Conservation (phyloP, 2,329 filamentous ascomycete species). For the Rhexocercosporidium sp. region DNA sequence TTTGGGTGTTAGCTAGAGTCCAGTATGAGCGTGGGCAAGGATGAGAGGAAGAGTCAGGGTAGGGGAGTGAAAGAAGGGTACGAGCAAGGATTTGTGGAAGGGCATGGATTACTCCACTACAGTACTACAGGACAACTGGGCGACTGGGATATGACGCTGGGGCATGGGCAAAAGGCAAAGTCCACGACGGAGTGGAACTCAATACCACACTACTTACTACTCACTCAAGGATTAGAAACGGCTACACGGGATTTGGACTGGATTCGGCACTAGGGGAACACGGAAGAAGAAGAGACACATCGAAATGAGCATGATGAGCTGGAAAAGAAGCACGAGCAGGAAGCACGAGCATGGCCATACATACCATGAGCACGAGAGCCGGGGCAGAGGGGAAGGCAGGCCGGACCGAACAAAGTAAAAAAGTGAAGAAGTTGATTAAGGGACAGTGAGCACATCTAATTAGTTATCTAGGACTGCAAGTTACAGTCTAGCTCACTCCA, state of each 20-base stretch:
- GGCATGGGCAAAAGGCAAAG: background rate
- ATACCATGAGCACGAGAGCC: background rate
- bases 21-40: background rate
- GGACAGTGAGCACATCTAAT: too few relatives aligned
- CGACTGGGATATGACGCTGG: background rate
- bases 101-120: background rate
- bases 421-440: too few relatives aligned
- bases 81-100: too few relatives aligned
- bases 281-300: conserved; percentile 36
- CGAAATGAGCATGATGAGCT: conserved; percentile 35
- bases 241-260: conserved; percentile 30
- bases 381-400: conserved; percentile 4
- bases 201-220: background rate
- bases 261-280: conserved; percentile 36
- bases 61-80: background rate
- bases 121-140: too few relatives aligned
- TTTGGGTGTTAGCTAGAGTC: too few relatives aligned
- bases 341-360: background rate
- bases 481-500: too few relatives aligned
- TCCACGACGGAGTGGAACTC: background rate
- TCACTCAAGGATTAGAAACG: conserved; percentile 20
- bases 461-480: too few relatives aligned
- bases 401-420: conserved; percentile 9
- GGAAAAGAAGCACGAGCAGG: conserved; percentile 4
- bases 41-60: background rate